phyloP scores from a whole-genome alignment of 345 rosid genomes.

The Abelmoschus esculentus region DNA sequence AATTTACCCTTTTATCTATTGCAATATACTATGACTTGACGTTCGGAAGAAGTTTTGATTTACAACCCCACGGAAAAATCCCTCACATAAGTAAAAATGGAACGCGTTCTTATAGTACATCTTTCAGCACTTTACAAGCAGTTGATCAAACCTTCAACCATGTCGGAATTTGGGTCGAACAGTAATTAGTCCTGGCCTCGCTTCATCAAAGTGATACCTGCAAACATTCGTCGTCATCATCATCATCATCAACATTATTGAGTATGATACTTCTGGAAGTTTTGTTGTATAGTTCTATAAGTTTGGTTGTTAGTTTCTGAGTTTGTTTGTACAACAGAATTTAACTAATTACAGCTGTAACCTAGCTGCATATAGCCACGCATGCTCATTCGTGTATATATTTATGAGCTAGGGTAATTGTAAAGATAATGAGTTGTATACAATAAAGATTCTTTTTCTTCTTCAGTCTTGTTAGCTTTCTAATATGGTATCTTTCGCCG shows the following conservation, averaged over 20 bases:
- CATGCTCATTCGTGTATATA: too few relatives aligned
- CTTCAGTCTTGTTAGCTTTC: too few relatives aligned
- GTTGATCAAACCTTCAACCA: constrained; percentile 17
- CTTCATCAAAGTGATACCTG: constrained; percentile 75
- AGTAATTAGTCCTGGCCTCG: constrained; percentile 67
- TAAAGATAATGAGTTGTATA: too few relatives aligned
- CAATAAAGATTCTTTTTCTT: too few relatives aligned
- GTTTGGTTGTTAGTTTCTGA: too few relatives aligned
- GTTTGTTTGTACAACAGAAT: too few relatives aligned
- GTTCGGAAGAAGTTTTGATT: background rate
- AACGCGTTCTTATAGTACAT: background rate
- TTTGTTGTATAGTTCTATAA: too few relatives aligned
- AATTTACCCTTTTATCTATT: background rate
- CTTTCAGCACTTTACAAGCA: background rate
- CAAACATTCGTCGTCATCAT: constrained; percentile 5
- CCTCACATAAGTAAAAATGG: background rate
- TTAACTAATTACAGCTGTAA: too few relatives aligned
- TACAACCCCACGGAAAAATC: background rate
- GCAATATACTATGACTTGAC: background rate
- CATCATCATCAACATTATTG: background rate
- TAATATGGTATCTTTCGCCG: too few relatives aligned
- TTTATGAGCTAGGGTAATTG: too few relatives aligned
- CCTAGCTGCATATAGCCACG: too few relatives aligned
- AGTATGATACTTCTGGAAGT: too few relatives aligned
- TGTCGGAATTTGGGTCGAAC: constrained; percentile 62